A percentile compares a stretch with the other conserved stretches of the same genome.
phyloP scores from a whole-genome alignment of 2,329 filamentous ascomycete genomes.

The Aureobasidium subglaciale region DNA sequence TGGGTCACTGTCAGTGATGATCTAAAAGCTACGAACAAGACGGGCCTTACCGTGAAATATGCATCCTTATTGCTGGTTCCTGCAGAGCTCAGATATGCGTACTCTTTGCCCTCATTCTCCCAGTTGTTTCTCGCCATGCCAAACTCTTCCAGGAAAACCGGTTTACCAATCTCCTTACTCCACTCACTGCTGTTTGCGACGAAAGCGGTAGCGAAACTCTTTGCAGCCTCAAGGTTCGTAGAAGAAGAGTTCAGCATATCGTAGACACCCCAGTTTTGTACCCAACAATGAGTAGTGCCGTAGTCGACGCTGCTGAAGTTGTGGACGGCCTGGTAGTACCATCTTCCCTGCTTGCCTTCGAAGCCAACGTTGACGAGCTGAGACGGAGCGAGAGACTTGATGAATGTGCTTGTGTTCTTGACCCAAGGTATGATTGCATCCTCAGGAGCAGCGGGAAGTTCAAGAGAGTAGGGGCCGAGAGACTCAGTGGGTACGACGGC shows the following conservation, averaged over 20 bases:
- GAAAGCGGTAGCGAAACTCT: slow-evolving; percentile 31
- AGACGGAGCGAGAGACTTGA: slow-evolving; percentile 30
- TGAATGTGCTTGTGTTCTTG: slow-evolving; percentile 30
- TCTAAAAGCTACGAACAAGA: neutral
- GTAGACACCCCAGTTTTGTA: slow-evolving; percentile 35
- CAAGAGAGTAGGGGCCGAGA: slow-evolving; percentile 26
- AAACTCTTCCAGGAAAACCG: slow-evolving; percentile 34
- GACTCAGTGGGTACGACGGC: slow-evolving; percentile 23
- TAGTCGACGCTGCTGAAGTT: slow-evolving; percentile 33
- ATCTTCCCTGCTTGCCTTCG: slow-evolving; percentile 34
- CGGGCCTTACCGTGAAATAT: slow-evolving; percentile 26
- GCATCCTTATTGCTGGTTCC: slow-evolving; percentile 32
- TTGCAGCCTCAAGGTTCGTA: slow-evolving; percentile 28
- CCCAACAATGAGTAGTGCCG: slow-evolving; percentile 35
- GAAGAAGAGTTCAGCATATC: slow-evolving; percentile 31
- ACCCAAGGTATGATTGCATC: slow-evolving; percentile 33
- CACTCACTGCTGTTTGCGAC: slow-evolving; percentile 30
- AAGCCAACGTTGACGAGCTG: slow-evolving; percentile 34
- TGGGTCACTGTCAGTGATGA: neutral
- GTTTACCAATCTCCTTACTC: slow-evolving; percentile 32
- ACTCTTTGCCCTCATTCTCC: slow-evolving; percentile 31
- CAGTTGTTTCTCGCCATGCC: slow-evolving; percentile 36
- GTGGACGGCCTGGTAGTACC: slow-evolving; percentile 33
- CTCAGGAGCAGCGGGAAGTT: slow-evolving; percentile 24
- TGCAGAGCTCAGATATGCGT: slow-evolving; percentile 31